Evolutionary conservation across 768 basidiomycete genomes (phyloP), one percentile per base, ranked within the genome.

Genomic region (Lentinula boryana): DNA sequence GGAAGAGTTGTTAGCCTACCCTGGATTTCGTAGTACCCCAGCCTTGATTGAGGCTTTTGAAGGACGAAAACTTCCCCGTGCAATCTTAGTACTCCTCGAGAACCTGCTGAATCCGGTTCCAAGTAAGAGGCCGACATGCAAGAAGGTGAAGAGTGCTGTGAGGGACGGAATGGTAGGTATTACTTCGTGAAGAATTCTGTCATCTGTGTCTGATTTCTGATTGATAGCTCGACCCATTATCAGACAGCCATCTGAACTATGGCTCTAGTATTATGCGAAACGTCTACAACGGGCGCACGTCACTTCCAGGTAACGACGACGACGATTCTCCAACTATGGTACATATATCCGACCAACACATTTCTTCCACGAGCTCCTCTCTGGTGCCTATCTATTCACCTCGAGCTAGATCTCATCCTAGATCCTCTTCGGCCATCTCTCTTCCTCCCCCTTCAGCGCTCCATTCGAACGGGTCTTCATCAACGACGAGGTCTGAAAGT

Each of bases 21-120:
- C 80, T 50, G 95, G 95, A 85, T 93, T 56, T 31, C 44, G 50
- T 31, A 51, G 40, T n/a, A 83, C 78, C 0, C 62, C 81, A 2
- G 72, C 76, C 0, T 65, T 91, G 32, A 76, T 78, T 2, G 72
- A 81, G 0, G 72, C 80, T 1, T 92, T 93, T 63, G 84, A 87
- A 63, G 76, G 84, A 3, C 80, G 94, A n/a, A 81, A 86, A 44
- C 73, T 96, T 0, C 89, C 93, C 2, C 75, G 84, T 4, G 79
- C 87, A 5, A 86, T 87, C 63, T 75, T 95, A 4, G 76, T 90
- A 1, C 72, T 95, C 13, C 75, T 96, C 31, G 89, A 93, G 62
- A 80, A 81, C 60, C 76, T 96, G 46, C 71, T 95, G 61, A 81
- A 86, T 62, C 78, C 86, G 36, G 71, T 71, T 2, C 86, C 93